These are phyloP conservation scores for Ogataea parapolymorpha DNA, from an alignment of 805 yeast species.

Conservation along the genomic window DNA sequence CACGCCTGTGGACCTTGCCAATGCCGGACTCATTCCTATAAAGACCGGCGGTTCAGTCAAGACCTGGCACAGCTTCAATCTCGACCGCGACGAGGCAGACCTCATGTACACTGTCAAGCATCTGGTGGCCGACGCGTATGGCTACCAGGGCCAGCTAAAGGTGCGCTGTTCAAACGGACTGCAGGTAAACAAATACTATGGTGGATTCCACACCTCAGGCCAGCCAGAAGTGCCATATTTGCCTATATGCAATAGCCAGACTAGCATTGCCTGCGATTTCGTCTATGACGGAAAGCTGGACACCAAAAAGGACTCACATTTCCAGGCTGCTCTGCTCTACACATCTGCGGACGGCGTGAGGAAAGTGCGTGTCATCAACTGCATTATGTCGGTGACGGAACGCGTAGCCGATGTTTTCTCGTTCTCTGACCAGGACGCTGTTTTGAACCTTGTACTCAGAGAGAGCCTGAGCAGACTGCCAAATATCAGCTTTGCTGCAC, in stretches of 20 bases:
- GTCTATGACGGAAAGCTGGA: slow-evolving; percentile 73
- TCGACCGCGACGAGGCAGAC: slow-evolving; percentile 63
- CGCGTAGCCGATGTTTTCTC: slow-evolving; percentile 70
- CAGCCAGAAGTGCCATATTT: slow-evolving; percentile 58
- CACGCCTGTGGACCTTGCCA: slow-evolving; percentile 64
- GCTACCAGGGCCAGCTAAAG: slow-evolving; percentile 79
- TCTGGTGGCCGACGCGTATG: slow-evolving; percentile 50
- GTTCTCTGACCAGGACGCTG: slow-evolving; percentile 74
- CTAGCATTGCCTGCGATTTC: slow-evolving; percentile 67
- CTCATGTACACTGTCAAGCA: slow-evolving; percentile 59
- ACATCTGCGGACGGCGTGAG: slow-evolving; percentile 75
- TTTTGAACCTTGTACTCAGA: slow-evolving; percentile 50
- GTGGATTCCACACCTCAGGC: slow-evolving; percentile 43
- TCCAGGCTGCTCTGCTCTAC: slow-evolving; percentile 86
- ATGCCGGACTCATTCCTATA: slow-evolving; percentile 59
- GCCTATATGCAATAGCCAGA: slow-evolving; percentile 62
- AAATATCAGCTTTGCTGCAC: slow-evolving; percentile 36
- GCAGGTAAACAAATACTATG: slow-evolving; percentile 74
- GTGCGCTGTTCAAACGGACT: slow-evolving; percentile 86
- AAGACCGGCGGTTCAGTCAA: slow-evolving; percentile 69
- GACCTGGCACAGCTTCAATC: slow-evolving; percentile 63
- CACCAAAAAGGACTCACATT: slow-evolving; percentile 73
- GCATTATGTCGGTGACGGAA: slow-evolving; percentile 77
- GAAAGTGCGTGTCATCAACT: slow-evolving; percentile 82
- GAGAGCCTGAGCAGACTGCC: slow-evolving; percentile 41